Conservation (phyloP, 495 filamentous ascomycete genomes). For the Penicillium daleae region DNA sequence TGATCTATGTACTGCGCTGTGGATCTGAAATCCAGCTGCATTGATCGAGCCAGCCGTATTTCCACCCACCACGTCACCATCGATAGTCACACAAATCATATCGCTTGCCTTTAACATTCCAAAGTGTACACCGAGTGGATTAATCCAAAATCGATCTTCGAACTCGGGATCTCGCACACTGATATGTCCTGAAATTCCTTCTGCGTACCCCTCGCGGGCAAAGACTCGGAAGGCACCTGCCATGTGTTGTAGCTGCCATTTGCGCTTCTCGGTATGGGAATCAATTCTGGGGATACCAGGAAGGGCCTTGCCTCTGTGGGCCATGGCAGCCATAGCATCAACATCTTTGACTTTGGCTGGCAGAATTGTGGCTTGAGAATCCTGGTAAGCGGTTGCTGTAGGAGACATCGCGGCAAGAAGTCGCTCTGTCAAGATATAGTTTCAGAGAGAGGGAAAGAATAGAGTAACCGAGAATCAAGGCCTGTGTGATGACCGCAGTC, state of each 20-base stretch:
- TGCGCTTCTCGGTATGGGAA: slow-evolving; percentile 54
- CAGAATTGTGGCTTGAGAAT: not conserved
- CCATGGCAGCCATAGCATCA: not conserved
- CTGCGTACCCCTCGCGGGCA: slow-evolving; percentile 61
- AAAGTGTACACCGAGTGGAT: slow-evolving; percentile 36
- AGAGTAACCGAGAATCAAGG: not conserved
- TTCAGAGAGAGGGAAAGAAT: not conserved
- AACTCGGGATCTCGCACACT: slow-evolving; percentile 65
- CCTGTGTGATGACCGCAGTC: not conserved
- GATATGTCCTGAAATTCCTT: slow-evolving; percentile 69
- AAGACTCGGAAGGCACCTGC: slow-evolving; percentile 63
- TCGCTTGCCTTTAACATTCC: slow-evolving; percentile 38
- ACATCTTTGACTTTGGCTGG: not conserved
- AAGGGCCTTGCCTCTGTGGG: slow-evolving; percentile 1
- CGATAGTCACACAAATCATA: slow-evolving; percentile 34
- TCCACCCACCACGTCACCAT: slow-evolving; percentile 43
- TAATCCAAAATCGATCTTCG: slow-evolving; percentile 37
- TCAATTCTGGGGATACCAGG: not conserved
- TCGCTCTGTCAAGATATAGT: not conserved
- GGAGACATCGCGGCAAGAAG: not conserved
- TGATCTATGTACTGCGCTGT: slow-evolving; percentile 31
- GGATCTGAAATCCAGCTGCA: slow-evolving; percentile 64
- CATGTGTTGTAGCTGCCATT: slow-evolving; percentile 64
- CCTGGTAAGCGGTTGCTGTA: not conserved
- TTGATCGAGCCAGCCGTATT: slow-evolving; percentile 47